A percentile compares a stretch with the other conserved stretches of the same genome.
Evolutionary conservation across 2,329 filamentous ascomycete genomes (phyloP).

Genomic region (Fusarium sp.): DNA sequence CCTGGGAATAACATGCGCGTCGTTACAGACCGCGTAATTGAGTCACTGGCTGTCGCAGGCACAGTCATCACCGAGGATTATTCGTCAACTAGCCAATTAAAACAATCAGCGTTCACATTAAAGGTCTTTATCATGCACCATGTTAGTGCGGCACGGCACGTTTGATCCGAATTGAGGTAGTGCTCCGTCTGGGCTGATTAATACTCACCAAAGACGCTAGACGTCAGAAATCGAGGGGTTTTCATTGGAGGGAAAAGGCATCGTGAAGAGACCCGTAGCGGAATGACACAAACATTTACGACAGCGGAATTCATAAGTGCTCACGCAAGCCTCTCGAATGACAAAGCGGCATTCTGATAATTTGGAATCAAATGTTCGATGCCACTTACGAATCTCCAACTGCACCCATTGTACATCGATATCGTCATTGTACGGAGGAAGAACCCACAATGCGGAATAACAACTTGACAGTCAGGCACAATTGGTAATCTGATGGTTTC

Average conservation of each 20-base stretch:
- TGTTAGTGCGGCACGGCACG: constrained; percentile 1
- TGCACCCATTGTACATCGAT: not conserved
- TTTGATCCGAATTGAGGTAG: constrained; percentile 1
- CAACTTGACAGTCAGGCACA: not conserved
- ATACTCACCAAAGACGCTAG: not conserved
- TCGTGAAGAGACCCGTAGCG: not conserved
- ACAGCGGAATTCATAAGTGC: constrained; percentile 8
- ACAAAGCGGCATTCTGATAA: not conserved
- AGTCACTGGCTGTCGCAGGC: constrained; percentile 12
- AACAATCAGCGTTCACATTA: not conserved
- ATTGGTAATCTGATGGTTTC: not conserved
- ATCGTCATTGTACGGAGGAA: not conserved
- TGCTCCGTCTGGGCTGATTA: not conserved
- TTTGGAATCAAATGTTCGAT: not conserved
- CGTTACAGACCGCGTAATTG: constrained; percentile 11
- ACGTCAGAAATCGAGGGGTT: not conserved
- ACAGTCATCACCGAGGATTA: constrained; percentile 1
- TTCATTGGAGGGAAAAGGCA: constrained; percentile 5
- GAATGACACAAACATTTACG: not conserved
- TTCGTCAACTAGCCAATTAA: not conserved
- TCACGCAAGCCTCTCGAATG: not conserved
- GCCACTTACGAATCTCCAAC: not conserved
- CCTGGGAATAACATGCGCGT: not conserved
- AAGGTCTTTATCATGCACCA: not conserved
- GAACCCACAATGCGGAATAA: not conserved